Evolutionary conservation across 108 stramenopile genomes (phyloP).

Genomic region (Pseudonitzschia pungens): DNA sequence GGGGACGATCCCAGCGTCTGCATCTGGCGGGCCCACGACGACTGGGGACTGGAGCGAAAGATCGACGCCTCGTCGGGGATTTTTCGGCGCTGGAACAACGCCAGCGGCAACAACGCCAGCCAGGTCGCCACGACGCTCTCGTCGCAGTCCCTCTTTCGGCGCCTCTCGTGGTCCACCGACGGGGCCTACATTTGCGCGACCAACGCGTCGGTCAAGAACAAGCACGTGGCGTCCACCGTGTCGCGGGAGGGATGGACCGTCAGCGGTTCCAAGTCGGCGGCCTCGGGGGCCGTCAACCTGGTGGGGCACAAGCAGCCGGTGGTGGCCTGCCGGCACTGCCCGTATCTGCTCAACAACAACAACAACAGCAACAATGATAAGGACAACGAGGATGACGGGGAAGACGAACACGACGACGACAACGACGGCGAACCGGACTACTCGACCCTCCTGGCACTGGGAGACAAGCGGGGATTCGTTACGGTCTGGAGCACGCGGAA

Average conservation of each 20-base stretch:
- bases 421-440: conserved; percentile 76
- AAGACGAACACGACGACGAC: conserved; percentile 41
- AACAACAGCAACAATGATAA: conserved; percentile 4
- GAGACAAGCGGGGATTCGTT: conserved; percentile 84
- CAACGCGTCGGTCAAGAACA: conserved; percentile 80
- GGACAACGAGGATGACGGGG: conserved; percentile 1
- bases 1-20: conserved; percentile 88
- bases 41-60: conserved; percentile 82
- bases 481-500: conserved; percentile 82
- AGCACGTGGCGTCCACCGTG: conserved; percentile 85
- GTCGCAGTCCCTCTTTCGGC: conserved; percentile 64
- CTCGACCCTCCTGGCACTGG: conserved; percentile 78
- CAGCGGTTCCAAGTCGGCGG: conserved; percentile 42
- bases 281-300: conserved; percentile 76
- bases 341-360: conserved; percentile 53
- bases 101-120: conserved; percentile 36
- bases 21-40: conserved; percentile 86
- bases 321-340: conserved; percentile 79
- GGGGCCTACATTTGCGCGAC: conserved; percentile 85
- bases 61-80: conserved; percentile 74
- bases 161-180: conserved; percentile 84
- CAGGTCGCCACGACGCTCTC: conserved; percentile 13
- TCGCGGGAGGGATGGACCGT: conserved; percentile 85
- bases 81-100: conserved; percentile 60
- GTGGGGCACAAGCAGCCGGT: conserved; percentile 92